Conservation (phyloP, 805 yeast species). For the Myxozyma kluyveri region DNA sequence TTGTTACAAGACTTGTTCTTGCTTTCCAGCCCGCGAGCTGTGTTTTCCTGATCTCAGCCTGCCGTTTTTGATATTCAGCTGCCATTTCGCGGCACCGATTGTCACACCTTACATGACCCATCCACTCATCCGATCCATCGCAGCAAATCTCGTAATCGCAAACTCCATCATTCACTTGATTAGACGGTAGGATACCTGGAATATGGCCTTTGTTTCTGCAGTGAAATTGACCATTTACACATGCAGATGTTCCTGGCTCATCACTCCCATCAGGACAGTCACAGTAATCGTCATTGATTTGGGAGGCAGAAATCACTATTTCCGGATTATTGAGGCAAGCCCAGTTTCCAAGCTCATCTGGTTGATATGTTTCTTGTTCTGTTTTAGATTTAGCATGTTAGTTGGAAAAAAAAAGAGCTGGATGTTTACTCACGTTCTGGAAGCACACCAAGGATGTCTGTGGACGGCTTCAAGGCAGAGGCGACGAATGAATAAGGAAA, state of each 20-base stretch:
- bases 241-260: conserved; percentile 93
- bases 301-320: conserved; percentile 56
- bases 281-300: conserved; percentile 84
- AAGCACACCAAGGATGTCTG: neutral
- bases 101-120: conserved; percentile 49
- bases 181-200: conserved; percentile 61
- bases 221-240: conserved; percentile 57
- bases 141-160: conserved; percentile 90
- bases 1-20: conserved; percentile 37
- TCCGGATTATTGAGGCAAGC: conserved; percentile 66
- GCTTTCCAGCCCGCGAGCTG: conserved; percentile 41
- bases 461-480: neutral
- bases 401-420: neutral
- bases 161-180: conserved; percentile 78
- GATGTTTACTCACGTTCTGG: neutral
- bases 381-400: neutral
- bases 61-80: conserved; percentile 38
- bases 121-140: conserved; percentile 86
- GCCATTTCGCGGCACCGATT: conserved; percentile 54
- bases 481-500: too few species aligned
- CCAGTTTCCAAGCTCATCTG: conserved; percentile 59
- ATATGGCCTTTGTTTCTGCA: conserved; percentile 74
- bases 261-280: conserved; percentile 98
- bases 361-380: conserved; percentile 43
- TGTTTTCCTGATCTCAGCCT: conserved; percentile 27